Percentiles rank a stretch among this genome's conserved stretches.
These are phyloP conservation scores for Sherardia arvensis DNA, from an alignment of 257 asterid genomes.

Conservation along the genomic window DNA sequence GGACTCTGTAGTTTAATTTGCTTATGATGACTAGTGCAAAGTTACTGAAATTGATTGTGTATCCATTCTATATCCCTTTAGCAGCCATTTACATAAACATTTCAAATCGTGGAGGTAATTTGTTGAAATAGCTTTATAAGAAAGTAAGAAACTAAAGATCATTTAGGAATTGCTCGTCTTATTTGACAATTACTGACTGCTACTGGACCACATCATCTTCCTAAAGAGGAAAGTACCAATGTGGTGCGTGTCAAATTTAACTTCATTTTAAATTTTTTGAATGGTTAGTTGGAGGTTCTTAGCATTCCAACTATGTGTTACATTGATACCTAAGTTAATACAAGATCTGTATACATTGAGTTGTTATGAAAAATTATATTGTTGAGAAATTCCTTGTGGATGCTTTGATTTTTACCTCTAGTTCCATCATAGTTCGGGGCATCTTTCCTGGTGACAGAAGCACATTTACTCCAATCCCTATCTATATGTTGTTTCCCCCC, in stretches of 20 bases:
- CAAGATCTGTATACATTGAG: background rate
- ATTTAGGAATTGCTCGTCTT: background rate
- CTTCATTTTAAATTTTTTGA: background rate
- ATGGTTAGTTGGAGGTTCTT: background rate
- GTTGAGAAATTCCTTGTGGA: background rate
- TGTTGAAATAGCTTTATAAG: background rate
- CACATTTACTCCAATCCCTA: background rate
- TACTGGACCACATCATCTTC: background rate
- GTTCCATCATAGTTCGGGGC: background rate
- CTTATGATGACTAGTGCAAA: background rate
- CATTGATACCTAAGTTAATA: background rate
- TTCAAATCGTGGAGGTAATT: background rate
- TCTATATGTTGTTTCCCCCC: background rate
- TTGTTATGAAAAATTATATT: background rate
- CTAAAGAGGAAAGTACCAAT: too few relatives aligned
- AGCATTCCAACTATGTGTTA: background rate
- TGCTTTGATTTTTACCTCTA: background rate
- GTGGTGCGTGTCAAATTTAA: too few relatives aligned
- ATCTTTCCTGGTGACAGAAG: background rate
- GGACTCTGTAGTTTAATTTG: background rate
- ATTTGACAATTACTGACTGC: background rate
- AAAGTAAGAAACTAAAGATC: background rate
- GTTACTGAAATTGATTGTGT: background rate
- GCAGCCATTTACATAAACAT: background rate
- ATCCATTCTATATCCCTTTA: too few relatives aligned